Evolutionary conservation across 371 early-diverging fungal species (phyloP).

Genomic region (Paraphysoderma sedebokerense): DNA sequence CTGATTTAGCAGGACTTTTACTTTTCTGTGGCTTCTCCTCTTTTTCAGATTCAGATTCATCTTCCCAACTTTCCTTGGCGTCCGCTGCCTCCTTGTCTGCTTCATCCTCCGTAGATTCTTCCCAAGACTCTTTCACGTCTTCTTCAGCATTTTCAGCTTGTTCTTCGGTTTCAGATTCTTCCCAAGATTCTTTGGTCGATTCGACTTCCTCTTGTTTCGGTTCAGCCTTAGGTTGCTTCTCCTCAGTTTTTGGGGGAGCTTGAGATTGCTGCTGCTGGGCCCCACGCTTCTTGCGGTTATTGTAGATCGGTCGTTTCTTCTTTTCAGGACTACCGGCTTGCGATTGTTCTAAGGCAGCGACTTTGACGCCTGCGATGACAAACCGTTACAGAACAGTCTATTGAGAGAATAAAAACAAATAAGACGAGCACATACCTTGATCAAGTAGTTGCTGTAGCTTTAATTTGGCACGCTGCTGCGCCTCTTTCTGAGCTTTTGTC

Average conservation of each 20-base stretch:
- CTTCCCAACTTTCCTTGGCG: slow-evolving; percentile 18
- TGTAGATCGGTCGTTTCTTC: slow-evolving; percentile 10
- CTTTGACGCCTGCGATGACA: slow-evolving; percentile 63
- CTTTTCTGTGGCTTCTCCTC: slow-evolving; percentile 14
- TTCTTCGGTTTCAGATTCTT: slow-evolving; percentile 14
- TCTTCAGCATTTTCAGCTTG: slow-evolving; percentile 32
- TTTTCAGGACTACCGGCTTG: slow-evolving; percentile 9
- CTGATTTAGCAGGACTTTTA: not conserved
- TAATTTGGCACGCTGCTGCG: slow-evolving; percentile 48
- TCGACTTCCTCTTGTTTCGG: slow-evolving; percentile 21
- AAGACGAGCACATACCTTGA: no score
- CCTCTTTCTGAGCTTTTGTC: slow-evolving; percentile 84
- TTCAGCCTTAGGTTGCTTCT: slow-evolving; percentile 21
- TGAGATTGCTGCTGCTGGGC: slow-evolving; percentile 20
- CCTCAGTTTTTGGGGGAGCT: slow-evolving; percentile 7
- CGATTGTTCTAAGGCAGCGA: slow-evolving; percentile 54
- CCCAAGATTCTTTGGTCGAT: slow-evolving; percentile 9
- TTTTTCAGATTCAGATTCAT: slow-evolving; percentile 17
- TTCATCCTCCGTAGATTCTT: slow-evolving; percentile 26
- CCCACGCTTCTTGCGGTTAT: slow-evolving; percentile 18
- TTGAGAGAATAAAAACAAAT: not conserved
- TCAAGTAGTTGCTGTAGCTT: slow-evolving; percentile 61
- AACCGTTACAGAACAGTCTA: not conserved
- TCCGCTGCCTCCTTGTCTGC: slow-evolving; percentile 1
- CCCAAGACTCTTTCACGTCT: slow-evolving; percentile 16